Base-by-base conservation (phyloP, 2,329 filamentous ascomycete species). In the Penicillium sp. region DNA sequence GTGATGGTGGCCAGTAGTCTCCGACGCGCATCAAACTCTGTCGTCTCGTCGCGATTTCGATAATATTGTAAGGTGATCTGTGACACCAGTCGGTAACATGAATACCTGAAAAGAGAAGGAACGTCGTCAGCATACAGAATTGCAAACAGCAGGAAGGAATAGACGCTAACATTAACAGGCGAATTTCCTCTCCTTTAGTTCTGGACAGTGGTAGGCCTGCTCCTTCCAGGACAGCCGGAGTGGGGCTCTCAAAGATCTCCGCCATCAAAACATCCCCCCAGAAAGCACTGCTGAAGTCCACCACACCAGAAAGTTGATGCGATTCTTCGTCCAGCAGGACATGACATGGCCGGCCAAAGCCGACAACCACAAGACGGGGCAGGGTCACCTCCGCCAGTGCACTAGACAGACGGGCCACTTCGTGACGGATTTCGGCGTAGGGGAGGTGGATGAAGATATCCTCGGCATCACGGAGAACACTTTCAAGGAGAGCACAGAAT, bases 241-340 rank as follows among this genome's bases (percentile, higher is more conserved):
- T 73, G 23, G 73, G 68, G 25, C 66, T 59, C 29, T 73, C 76
- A 53, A 82, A 82, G 25, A 81, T 77, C 54, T 81, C 80, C 8
- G 77, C 80, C 77, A 86, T 79, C 58, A 81, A 74, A 10, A 80
- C 71, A 67, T 86, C 84, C 1, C 84, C 84, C 82, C 83, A 86
- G 3, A 85, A 66, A 14, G 80, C 79, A 52, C 77, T 80, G 9
- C 81, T 80, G 57, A 82, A 82, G 55, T 83, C 83, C 13, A 82
- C 68, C 11, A 86, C 63, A 1, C 82, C 83, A 1, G 76, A 77
- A 9, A 86, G 62, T 42, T 77, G 70, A 58, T 78, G 80, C 1
- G 77, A 80, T 11, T 70, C 67, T 33, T 78, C 75, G 57, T 86
- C 77, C 29, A 86, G 64, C 11, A 85, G 69, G 5, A 85, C 76